A percentile compares a stretch with the other conserved stretches of the same genome.
phyloP scores from a whole-genome alignment of 148 eudicot genomes.

The Cornus controversa region DNA sequence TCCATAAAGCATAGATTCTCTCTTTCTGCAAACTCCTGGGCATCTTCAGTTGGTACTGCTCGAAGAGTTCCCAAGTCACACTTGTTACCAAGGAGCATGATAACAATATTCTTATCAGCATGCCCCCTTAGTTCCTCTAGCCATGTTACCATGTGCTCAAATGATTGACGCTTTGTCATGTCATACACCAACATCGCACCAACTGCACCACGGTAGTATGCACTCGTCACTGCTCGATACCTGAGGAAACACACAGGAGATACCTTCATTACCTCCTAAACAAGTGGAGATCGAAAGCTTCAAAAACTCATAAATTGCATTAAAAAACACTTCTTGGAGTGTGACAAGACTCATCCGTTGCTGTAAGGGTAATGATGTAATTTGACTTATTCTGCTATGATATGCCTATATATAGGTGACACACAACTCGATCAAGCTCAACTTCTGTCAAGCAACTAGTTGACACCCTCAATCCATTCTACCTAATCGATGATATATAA shows the following conservation, averaged over 20 bases:
- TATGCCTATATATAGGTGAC: no score
- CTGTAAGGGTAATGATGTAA: no score
- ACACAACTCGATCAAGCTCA: no score
- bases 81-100: constrained; percentile 58
- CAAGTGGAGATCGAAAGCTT: no score
- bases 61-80: constrained; percentile 48
- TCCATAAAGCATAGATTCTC: constrained; percentile 63
- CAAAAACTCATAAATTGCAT: not conserved
- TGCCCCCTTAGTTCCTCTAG: constrained; percentile 57
- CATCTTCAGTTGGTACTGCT: constrained; percentile 59
- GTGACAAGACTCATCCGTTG: no score
- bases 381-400: no score
- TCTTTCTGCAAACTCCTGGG: constrained; percentile 58
- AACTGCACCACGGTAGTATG: constrained; percentile 64
- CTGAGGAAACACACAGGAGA: constrained; percentile 18
- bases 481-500: no score
- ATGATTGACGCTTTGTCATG: constrained; percentile 57
- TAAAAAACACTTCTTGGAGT: no score
- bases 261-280: not conserved
- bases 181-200: constrained; percentile 68
- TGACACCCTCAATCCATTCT: no score
- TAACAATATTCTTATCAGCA: constrained; percentile 53
- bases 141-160: constrained; percentile 60
- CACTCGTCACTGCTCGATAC: constrained; percentile 67
- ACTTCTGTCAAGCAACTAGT: no score